Conservation (phyloP, 768 basidiomycete genomes). For the Leccinum rimulosum region DNA sequence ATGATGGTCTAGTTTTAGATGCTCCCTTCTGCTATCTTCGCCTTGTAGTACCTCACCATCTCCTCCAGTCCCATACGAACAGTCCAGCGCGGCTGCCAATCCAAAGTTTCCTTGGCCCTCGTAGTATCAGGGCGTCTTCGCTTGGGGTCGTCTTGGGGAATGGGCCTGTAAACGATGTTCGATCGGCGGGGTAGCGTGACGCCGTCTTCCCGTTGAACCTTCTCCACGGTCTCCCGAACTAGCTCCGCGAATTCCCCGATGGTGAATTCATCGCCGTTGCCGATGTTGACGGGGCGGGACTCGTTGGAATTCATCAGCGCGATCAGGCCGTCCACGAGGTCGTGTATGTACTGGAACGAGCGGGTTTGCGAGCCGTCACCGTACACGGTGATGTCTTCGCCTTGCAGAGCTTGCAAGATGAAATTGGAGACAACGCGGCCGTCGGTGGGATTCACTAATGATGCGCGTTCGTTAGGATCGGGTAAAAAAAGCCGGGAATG, state of each 20-base stretch:
- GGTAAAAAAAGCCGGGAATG: constrained; percentile 2
- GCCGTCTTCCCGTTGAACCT: constrained; percentile 86
- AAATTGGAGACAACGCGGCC: constrained; percentile 99
- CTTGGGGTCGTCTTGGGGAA: constrained; percentile 93
- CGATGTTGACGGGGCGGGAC: constrained; percentile 94
- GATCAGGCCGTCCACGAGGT: constrained; percentile 91
- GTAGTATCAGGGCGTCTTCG: constrained; percentile 91
- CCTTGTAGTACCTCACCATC: constrained; percentile 92
- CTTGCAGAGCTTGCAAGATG: constrained; percentile 94
- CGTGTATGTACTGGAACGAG: constrained; percentile 98
- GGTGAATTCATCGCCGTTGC: constrained; percentile 93
- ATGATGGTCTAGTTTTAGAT: constrained; percentile 39
- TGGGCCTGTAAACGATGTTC: constrained; percentile 72
- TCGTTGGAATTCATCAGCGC: constrained; percentile 94
- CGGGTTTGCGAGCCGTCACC: constrained; percentile 92
- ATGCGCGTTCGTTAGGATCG: constrained; percentile 10
- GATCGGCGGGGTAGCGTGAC: constrained; percentile 48
- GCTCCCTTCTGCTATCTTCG: constrained; percentile 83
- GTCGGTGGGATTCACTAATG: constrained; percentile 89
- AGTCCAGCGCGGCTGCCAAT: constrained; percentile 93
- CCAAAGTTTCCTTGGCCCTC: constrained; percentile 76
- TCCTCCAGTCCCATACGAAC: constrained; percentile 93
- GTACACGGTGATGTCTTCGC: constrained; percentile 96
- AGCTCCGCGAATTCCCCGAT: constrained; percentile 92
- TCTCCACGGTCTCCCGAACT: constrained; percentile 89